phyloP scores from a whole-genome alignment of 345 rosid genomes.

The Ricinus communis region DNA sequence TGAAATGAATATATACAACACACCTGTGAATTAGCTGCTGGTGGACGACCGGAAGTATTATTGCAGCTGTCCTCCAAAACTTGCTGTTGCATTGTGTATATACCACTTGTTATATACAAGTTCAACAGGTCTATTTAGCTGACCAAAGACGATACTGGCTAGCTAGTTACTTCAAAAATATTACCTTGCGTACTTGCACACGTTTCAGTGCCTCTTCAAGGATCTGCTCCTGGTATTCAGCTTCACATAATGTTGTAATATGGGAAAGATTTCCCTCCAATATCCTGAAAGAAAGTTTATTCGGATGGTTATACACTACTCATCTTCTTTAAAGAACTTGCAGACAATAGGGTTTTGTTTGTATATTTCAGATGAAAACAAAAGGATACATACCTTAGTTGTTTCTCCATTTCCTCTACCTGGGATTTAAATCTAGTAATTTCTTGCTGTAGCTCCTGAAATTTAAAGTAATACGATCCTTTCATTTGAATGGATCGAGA shows the following conservation, averaged over 20 bases:
- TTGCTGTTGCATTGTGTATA: constrained; percentile 18
- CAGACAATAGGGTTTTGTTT: neutral
- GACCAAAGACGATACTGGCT: too few relatives aligned
- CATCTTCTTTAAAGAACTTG: too few relatives aligned
- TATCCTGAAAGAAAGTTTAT: constrained; percentile 22
- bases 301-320: neutral
- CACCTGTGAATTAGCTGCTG: constrained; percentile 23
- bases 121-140: too few relatives aligned
- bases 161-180: too few relatives aligned
- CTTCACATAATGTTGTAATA: constrained; percentile 31
- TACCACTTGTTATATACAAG: neutral
- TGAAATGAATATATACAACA: too few relatives aligned
- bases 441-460: constrained; percentile 36
- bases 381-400: constrained; percentile 30
- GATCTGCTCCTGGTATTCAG: constrained; percentile 36
- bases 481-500: neutral
- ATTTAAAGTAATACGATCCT: neutral
- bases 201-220: constrained; percentile 33
- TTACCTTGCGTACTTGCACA: constrained; percentile 36
- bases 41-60: constrained; percentile 14
- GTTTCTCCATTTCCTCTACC: constrained; percentile 34
- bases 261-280: constrained; percentile 37
- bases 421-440: constrained; percentile 24
- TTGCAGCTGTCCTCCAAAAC: constrained; percentile 21
- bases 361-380: neutral